Evolutionary conservation across 306 rosid species (phyloP).

Genomic region (Hylodesmum podocarpum): DNA sequence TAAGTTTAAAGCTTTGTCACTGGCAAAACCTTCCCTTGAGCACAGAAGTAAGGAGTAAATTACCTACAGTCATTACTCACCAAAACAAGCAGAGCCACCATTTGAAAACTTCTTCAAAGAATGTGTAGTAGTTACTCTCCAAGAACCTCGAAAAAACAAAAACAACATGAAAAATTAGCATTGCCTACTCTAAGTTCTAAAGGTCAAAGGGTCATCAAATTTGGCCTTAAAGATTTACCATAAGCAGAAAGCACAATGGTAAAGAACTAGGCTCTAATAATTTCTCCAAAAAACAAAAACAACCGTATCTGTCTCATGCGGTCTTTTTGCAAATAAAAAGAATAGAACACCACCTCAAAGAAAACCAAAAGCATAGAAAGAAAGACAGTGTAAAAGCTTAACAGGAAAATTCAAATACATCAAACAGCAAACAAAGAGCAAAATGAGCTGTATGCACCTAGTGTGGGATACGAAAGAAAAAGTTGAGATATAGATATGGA

Average conservation of each 20-base stretch:
- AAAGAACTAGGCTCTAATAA: constrained; percentile 6
- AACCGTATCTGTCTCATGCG: neutral
- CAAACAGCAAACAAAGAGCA: too few species aligned
- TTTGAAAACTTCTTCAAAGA: constrained; percentile 28
- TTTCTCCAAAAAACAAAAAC: neutral
- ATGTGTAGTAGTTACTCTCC: constrained; percentile 16
- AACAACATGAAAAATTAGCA: constrained; percentile 21
- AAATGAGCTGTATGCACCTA: too few species aligned
- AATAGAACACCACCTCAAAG: too few species aligned
- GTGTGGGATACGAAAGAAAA: too few species aligned
- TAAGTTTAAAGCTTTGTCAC: neutral
- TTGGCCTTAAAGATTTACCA: constrained; percentile 33
- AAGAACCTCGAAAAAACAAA: constrained; percentile 27
- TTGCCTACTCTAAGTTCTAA: constrained; percentile 30
- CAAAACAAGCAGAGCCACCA: constrained; percentile 18
- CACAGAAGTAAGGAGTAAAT: constrained; percentile 10
- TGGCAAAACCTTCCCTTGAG: constrained; percentile 28
- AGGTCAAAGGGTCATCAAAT: constrained; percentile 24
- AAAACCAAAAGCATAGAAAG: too few species aligned
- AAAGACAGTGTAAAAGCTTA: too few species aligned
- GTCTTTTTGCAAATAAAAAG: constrained; percentile 30
- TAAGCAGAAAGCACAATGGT: constrained; percentile 32
- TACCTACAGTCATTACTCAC: constrained; percentile 15
- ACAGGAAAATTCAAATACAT: too few species aligned
- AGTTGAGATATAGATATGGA: too few species aligned